Conservation (phyloP, 345 rosid genomes). For the Gossypium herbaceum region DNA sequence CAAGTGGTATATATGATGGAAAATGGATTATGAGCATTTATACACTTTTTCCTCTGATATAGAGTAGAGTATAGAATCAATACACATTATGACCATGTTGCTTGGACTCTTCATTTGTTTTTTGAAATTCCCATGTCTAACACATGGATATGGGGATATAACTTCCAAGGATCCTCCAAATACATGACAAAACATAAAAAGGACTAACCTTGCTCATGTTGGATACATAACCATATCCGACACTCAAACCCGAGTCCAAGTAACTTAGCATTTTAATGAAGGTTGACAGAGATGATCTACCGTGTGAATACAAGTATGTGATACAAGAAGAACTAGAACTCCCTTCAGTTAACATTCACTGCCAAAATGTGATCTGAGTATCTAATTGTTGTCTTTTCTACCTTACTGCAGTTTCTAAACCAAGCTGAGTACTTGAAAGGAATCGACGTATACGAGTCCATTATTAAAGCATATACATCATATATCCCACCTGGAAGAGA, state of each 20-base stretch:
- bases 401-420: slow-evolving; percentile 62
- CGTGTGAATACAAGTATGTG: not conserved
- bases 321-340: not conserved
- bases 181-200: too few relatives aligned
- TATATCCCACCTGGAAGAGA: slow-evolving; percentile 29
- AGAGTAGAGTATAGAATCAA: not conserved
- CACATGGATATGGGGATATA: too few relatives aligned
- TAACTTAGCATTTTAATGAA: too few relatives aligned
- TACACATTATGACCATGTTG: not conserved
- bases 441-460: slow-evolving; percentile 61
- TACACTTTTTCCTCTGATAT: not conserved
- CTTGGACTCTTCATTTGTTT: too few relatives aligned
- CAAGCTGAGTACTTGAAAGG: slow-evolving; percentile 84
- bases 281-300: not conserved
- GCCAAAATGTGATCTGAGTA: not conserved
- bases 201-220: too few relatives aligned
- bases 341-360: not conserved
- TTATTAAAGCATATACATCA: slow-evolving; percentile 63
- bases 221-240: too few relatives aligned
- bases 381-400: slow-evolving; percentile 10
- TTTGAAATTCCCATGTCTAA: too few relatives aligned
- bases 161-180: too few relatives aligned
- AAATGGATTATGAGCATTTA: not conserved
- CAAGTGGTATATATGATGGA: not conserved
- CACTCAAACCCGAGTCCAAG: too few relatives aligned